Evolutionary conservation across 192 early-diverging fungal genomes (phyloP).

Genomic region (Chytriomyces confervae): DNA sequence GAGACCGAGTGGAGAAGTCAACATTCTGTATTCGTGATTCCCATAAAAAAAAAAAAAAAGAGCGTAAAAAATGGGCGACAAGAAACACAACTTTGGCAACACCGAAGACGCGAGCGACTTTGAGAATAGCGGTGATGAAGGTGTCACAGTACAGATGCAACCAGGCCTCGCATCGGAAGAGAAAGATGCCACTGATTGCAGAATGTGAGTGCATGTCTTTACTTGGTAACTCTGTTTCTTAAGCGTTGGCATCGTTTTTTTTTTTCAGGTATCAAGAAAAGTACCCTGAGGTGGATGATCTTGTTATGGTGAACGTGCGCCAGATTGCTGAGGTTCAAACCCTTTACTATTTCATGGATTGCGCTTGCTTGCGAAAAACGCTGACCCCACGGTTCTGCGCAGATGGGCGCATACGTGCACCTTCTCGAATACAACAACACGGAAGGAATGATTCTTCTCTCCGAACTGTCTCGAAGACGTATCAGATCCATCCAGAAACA

Average conservation of each 20-base stretch:
- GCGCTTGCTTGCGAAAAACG: no score
- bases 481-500: conserved; percentile 96
- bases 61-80: not conserved
- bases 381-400: not conserved
- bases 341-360: no score
- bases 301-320: conserved; percentile 96
- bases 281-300: conserved; percentile 92
- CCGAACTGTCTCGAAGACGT: conserved; percentile 91
- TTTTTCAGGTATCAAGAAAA: conserved; percentile 86
- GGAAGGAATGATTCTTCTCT: conserved; percentile 95
- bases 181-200: conserved; percentile 10
- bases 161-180: not conserved
- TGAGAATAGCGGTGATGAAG: no score
- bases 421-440: conserved; percentile 96
- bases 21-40: no score
- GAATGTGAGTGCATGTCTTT: not conserved
- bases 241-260: no score
- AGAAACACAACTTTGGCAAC: conserved; percentile 25
- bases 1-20: no score
- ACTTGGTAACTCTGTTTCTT: no score
- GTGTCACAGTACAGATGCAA: not conserved
- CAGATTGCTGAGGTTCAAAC: conserved; percentile 77
- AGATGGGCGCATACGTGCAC: conserved; percentile 93
- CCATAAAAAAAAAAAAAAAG: no score
- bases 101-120: not conserved